Evolutionary conservation across 768 basidiomycete species (phyloP).

Genomic region (Boletus eberwhitei): DNA sequence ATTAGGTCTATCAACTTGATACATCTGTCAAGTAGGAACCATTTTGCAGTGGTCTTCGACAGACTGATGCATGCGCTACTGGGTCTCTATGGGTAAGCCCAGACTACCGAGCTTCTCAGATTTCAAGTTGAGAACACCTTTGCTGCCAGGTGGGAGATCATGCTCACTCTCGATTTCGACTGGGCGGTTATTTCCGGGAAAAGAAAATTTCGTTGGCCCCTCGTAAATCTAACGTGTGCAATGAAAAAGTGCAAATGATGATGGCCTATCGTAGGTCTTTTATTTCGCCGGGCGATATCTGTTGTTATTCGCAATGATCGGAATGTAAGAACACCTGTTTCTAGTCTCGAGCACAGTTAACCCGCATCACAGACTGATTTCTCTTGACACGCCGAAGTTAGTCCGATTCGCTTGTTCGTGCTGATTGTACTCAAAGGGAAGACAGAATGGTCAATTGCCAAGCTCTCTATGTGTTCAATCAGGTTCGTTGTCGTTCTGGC

Average conservation of each 20-base stretch:
- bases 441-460: slow-evolving; percentile 42
- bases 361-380: slow-evolving; percentile 24
- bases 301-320: slow-evolving; percentile 43
- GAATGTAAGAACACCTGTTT: slow-evolving; percentile 35
- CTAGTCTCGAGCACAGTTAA: not conserved
- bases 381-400: slow-evolving; percentile 35
- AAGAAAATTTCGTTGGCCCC: slow-evolving; percentile 45
- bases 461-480: slow-evolving; percentile 45
- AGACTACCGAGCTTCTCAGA: not conserved
- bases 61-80: slow-evolving; percentile 42
- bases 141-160: slow-evolving; percentile 40
- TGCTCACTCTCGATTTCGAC: slow-evolving; percentile 42
- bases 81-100: slow-evolving; percentile 43
- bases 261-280: slow-evolving; percentile 33
- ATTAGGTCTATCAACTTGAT: not conserved
- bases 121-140: not conserved
- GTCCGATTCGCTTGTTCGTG: not conserved
- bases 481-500: slow-evolving; percentile 29
- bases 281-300: slow-evolving; percentile 46
- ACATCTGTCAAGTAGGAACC: not conserved
- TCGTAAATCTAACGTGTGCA: slow-evolving; percentile 33
- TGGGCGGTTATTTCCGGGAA: slow-evolving; percentile 39
- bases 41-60: slow-evolving; percentile 34
- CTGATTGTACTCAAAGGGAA: not conserved
- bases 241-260: not conserved